These are phyloP conservation scores for Cryptococcus jaspeensis DNA, from an alignment of 1,284 basidiomycete genomes.

Conservation along the genomic window DNA sequence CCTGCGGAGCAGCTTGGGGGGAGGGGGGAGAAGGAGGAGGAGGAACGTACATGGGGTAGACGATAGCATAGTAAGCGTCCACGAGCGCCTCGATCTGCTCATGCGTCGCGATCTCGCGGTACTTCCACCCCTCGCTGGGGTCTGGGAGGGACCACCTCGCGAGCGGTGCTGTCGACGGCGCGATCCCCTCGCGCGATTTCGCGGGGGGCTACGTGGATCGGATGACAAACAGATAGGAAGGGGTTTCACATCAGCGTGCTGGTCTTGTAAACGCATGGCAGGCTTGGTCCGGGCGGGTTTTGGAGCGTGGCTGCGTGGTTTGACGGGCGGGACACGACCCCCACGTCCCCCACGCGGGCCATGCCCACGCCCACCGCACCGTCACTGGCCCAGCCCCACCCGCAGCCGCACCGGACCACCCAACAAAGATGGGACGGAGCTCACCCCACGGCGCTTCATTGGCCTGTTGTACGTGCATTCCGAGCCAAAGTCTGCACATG, in stretches of 20 bases:
- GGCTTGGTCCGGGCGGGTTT: neutral
- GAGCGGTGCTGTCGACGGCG: neutral
- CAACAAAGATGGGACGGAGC: slow-evolving; percentile 15
- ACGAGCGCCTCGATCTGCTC: slow-evolving; percentile 32
- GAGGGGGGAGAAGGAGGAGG: neutral
- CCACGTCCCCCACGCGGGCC: no score
- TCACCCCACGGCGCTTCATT: slow-evolving; percentile 44
- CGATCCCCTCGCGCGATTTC: slow-evolving; percentile 1
- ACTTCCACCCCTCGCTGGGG: slow-evolving; percentile 23
- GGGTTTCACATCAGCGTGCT: no score
- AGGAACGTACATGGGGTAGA: slow-evolving; percentile 36
- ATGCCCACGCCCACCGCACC: no score
- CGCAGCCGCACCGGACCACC: no score
- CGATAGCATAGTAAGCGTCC: slow-evolving; percentile 32
- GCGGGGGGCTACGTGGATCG: slow-evolving; percentile 10
- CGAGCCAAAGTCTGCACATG: slow-evolving; percentile 40
- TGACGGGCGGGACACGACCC: no score
- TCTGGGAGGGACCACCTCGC: neutral
- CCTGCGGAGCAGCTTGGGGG: no score
- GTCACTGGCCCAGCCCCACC: no score
- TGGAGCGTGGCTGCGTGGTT: no score
- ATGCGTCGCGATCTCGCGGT: slow-evolving; percentile 29
- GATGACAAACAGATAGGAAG: no score
- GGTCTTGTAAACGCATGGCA: neutral
- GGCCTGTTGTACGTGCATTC: slow-evolving; percentile 47